These are phyloP conservation scores for Phlebiopsis gigantea DNA, from an alignment of 768 basidiomycete species.

Conservation along the genomic window DNA sequence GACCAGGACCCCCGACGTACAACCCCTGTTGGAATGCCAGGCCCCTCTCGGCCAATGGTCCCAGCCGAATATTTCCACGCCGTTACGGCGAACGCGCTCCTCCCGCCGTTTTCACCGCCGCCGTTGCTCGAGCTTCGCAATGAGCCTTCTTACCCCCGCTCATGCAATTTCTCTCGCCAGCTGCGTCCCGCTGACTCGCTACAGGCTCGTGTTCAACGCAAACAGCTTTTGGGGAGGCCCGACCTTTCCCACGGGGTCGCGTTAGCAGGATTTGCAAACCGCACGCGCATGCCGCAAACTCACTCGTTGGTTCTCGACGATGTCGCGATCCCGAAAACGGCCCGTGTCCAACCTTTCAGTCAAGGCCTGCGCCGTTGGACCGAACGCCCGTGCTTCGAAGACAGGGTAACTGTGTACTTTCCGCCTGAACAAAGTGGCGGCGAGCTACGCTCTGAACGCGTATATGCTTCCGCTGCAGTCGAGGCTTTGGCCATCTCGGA, in stretches of 20 bases:
- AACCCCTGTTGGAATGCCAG: not conserved
- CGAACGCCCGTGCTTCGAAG: slow-evolving; percentile 71
- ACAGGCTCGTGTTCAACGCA: slow-evolving; percentile 44
- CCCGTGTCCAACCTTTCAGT: slow-evolving; percentile 34
- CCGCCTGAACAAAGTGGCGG: slow-evolving; percentile 29
- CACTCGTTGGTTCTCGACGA: slow-evolving; percentile 30
- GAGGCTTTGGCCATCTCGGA: slow-evolving; percentile 71
- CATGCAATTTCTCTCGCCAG: slow-evolving; percentile 37
- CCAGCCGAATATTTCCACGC: slow-evolving; percentile 32
- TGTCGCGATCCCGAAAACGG: slow-evolving; percentile 23
- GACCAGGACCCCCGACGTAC: slow-evolving; percentile 5
- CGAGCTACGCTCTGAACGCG: slow-evolving; percentile 36
- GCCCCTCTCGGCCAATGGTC: slow-evolving; percentile 23
- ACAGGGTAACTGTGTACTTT: slow-evolving; percentile 54
- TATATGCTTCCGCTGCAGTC: slow-evolving; percentile 39
- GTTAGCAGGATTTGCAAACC: slow-evolving; percentile 37
- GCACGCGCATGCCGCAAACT: not conserved
- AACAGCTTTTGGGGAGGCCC: slow-evolving; percentile 43
- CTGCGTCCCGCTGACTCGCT: slow-evolving; percentile 35
- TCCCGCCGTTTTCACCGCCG: slow-evolving; percentile 34
- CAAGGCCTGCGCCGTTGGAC: slow-evolving; percentile 65
- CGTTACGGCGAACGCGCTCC: slow-evolving; percentile 44
- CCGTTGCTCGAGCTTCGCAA: slow-evolving; percentile 42
- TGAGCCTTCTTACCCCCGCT: slow-evolving; percentile 47
- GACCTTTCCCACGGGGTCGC: slow-evolving; percentile 27